These are phyloP conservation scores for Starmerella ratchasimensis DNA, from an alignment of 805 yeast genomes.

Conservation along the genomic window DNA sequence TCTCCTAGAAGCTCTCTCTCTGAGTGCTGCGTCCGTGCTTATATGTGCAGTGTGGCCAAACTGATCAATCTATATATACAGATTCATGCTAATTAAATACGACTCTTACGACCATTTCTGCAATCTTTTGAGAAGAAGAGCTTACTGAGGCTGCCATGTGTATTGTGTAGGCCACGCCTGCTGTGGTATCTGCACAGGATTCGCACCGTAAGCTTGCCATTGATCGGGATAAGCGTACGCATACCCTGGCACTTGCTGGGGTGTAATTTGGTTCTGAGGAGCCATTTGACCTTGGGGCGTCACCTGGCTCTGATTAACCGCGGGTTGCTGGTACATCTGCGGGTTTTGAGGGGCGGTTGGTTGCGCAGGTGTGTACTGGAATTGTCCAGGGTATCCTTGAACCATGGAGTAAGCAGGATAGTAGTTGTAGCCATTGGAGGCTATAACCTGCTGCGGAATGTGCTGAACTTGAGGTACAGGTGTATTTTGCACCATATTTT, in stretches of 20 bases:
- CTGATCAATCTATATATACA: not conserved
- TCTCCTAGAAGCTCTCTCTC: too few relatives aligned
- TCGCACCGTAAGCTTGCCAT: slow-evolving; percentile 6
- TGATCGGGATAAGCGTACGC: slow-evolving; percentile 6
- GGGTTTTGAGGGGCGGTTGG: too few relatives aligned
- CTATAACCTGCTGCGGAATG: too few relatives aligned
- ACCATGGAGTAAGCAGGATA: slow-evolving; percentile 8
- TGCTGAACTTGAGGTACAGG: too few relatives aligned
- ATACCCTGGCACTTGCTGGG: slow-evolving; percentile 3
- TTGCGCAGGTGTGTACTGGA: slow-evolving; percentile 1
- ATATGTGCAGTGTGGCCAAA: too few relatives aligned
- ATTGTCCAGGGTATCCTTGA: slow-evolving; percentile 5
- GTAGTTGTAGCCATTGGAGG: slow-evolving; percentile 9
- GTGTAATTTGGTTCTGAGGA: slow-evolving; percentile 5
- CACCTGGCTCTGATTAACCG: slow-evolving; percentile 1
- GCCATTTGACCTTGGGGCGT: slow-evolving; percentile 2
- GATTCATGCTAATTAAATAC: too few relatives aligned
- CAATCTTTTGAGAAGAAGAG: too few relatives aligned
- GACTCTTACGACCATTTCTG: too few relatives aligned
- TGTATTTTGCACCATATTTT: too few relatives aligned
- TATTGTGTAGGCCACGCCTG: slow-evolving; percentile 7
- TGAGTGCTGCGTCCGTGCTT: too few relatives aligned
- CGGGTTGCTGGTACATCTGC: too few relatives aligned
- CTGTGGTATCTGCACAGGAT: not conserved
- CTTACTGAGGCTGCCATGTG: slow-evolving; percentile 8